Conservation (phyloP, 495 filamentous ascomycete species). For the Xylaria longipes region DNA sequence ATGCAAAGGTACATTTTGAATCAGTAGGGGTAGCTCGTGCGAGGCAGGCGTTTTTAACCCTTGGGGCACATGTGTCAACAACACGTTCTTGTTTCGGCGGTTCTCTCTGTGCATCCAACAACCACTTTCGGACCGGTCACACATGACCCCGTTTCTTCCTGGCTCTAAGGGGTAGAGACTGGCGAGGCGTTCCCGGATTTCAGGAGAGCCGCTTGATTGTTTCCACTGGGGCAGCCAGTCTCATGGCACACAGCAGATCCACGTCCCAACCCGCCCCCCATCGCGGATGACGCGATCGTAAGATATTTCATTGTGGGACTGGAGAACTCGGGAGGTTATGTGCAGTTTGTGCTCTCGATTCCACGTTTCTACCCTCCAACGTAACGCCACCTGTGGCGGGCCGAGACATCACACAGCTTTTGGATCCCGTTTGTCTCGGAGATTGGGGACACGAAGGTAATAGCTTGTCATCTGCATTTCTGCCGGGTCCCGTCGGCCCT, state of each 20-base stretch:
- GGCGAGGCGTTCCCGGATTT: conserved; percentile 20
- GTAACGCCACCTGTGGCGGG: conserved; percentile 17
- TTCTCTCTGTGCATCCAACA: conserved; percentile 19
- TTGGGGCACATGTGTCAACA: background rate
- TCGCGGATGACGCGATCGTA: conserved; percentile 17
- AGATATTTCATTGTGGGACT: conserved; percentile 14
- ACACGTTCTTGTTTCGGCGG: conserved; percentile 10
- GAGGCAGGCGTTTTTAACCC: background rate
- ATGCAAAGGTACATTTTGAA: conserved; percentile 7
- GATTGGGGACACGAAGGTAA: conserved; percentile 9
- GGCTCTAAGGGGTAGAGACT: conserved; percentile 14
- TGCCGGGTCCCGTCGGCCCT: conserved; percentile 35
- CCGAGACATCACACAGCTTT: conserved; percentile 20
- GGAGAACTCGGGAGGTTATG: conserved; percentile 3
- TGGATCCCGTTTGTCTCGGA: conserved; percentile 21
- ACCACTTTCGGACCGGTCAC: conserved; percentile 7
- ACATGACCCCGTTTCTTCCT: conserved; percentile 4
- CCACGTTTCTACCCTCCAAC: conserved; percentile 23
- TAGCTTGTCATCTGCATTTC: background rate
- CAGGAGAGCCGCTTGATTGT: conserved; percentile 11
- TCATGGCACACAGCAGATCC: conserved; percentile 16
- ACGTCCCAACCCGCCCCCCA: background rate
- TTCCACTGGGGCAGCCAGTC: background rate
- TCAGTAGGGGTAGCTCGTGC: conserved; percentile 4
- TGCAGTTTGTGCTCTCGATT: conserved; percentile 15